A percentile compares a stretch with the other conserved stretches of the same genome.
phyloP scores from a whole-genome alignment of 805 yeast species.

The Maudiozyma saulgeensis region DNA sequence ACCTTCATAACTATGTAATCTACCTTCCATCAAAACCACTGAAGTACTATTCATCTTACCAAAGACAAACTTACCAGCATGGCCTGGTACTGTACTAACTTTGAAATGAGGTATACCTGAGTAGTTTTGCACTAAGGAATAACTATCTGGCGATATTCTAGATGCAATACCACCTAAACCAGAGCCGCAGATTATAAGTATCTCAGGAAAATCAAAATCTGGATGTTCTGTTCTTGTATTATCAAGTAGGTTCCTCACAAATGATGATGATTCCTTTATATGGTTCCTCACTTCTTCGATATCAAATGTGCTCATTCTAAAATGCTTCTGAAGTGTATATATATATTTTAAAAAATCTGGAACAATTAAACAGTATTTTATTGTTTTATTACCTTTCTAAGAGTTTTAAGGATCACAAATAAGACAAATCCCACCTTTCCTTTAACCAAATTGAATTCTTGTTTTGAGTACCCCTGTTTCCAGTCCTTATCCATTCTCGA shows the following conservation, averaged over 20 bases:
- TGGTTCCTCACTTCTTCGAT: background rate
- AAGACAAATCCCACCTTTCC: too few relatives aligned
- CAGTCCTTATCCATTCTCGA: too few relatives aligned
- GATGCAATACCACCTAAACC: constrained; percentile 83
- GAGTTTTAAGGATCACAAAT: too few relatives aligned
- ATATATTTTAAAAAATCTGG: too few relatives aligned
- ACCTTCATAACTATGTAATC: constrained; percentile 90
- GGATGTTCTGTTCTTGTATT: background rate
- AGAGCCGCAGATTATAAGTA: constrained; percentile 84
- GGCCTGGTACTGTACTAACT: constrained; percentile 81
- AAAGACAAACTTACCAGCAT: constrained; percentile 70
- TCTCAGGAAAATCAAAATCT: constrained; percentile 38
- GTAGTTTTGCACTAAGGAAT: constrained; percentile 49
- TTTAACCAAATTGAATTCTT: too few relatives aligned
- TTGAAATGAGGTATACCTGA: constrained; percentile 70
- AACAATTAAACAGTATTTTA: too few relatives aligned
- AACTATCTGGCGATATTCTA: constrained; percentile 24
- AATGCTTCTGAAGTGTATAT: background rate
- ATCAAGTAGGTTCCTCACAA: background rate
- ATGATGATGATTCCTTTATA: constrained; percentile 4
- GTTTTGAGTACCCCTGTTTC: too few relatives aligned
- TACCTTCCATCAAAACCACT: constrained; percentile 87
- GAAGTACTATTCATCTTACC: constrained; percentile 69
- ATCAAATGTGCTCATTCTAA: constrained; percentile 1
- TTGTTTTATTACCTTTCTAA: too few relatives aligned